Percentiles rank a stretch among this genome's conserved stretches.
phyloP scores from a whole-genome alignment of 192 early-diverging fungal genomes.

The Coemansia javaensis region DNA sequence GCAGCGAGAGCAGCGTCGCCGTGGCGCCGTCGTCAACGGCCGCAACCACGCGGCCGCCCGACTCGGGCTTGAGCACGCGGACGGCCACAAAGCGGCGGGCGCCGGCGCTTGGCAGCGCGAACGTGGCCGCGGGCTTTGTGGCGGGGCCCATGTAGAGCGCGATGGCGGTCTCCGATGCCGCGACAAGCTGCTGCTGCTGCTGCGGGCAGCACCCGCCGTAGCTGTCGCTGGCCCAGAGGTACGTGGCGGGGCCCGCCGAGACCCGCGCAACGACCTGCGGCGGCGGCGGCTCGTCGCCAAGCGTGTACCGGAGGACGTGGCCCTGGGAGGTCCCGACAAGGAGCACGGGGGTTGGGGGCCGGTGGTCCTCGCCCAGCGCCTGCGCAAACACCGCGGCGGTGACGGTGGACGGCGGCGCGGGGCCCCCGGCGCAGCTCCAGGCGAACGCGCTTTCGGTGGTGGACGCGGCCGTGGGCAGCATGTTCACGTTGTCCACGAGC shows the following conservation, averaged over 20 bases:
- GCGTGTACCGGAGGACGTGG: constrained; percentile 12
- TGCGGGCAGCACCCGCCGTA: not conserved
- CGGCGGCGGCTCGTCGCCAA: not conserved
- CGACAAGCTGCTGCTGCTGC: not conserved
- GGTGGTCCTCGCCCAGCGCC: too few species aligned
- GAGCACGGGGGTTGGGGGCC: not conserved
- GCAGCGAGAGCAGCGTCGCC: constrained; percentile 16
- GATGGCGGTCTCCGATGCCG: not conserved
- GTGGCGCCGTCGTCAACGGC: constrained; percentile 12
- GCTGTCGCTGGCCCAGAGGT: not conserved
- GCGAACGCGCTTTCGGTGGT: not conserved
- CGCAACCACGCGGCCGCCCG: constrained; percentile 23
- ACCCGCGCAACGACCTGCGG: constrained; percentile 1
- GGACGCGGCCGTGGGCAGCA: not conserved
- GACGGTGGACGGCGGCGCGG: too few species aligned
- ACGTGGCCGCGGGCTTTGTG: constrained; percentile 5
- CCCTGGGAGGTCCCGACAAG: constrained; percentile 26
- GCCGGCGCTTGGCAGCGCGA: not conserved
- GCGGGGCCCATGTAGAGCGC: not conserved
- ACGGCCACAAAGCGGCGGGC: constrained; percentile 12
- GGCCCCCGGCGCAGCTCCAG: too few species aligned
- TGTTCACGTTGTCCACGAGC: constrained; percentile 38
- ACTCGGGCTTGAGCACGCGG: constrained; percentile 2
- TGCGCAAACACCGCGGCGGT: too few species aligned
- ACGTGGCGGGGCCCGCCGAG: not conserved